Evolutionary conservation across 2,329 filamentous ascomycete species (phyloP).

Genomic region (Pseudogymnoascus sp.): DNA sequence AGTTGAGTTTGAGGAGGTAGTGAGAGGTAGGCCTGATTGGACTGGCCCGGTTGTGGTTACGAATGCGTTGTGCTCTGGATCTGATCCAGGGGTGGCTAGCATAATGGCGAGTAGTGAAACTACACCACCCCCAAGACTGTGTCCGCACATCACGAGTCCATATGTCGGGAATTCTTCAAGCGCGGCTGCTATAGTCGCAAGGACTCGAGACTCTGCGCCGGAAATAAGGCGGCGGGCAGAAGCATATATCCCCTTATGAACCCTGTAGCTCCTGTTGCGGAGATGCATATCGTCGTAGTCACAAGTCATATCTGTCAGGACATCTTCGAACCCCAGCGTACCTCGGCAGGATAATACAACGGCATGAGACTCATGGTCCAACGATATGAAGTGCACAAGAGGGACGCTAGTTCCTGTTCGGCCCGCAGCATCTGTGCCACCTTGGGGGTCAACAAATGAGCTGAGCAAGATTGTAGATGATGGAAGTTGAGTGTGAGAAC

Average conservation of each 20-base stretch:
- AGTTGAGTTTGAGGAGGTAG: conserved; percentile 42
- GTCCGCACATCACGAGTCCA: conserved; percentile 48
- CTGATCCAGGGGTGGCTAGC: conserved; percentile 42
- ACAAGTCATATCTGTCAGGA: conserved; percentile 50
- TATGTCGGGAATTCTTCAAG: conserved; percentile 48
- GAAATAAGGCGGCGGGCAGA: conserved; percentile 44
- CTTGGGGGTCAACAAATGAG: conserved; percentile 48
- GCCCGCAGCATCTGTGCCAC: conserved; percentile 42
- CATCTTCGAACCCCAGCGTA: conserved; percentile 49
- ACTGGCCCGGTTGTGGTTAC: conserved; percentile 49
- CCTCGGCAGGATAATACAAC: conserved; percentile 48
- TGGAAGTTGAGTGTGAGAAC: conserved; percentile 52
- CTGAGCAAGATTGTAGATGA: conserved; percentile 50
- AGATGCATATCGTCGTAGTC: conserved; percentile 44
- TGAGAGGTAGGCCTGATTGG: conserved; percentile 37
- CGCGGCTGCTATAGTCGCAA: conserved; percentile 44
- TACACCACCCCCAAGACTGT: conserved; percentile 48
- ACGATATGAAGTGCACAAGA: conserved; percentile 48
- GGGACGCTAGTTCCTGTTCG: conserved; percentile 45
- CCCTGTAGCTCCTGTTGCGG: conserved; percentile 44
- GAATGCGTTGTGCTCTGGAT: conserved; percentile 38
- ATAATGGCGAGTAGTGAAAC: conserved; percentile 48
- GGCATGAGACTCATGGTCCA: conserved; percentile 50
- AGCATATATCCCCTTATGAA: conserved; percentile 50
- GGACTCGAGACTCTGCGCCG: conserved; percentile 41